Evolutionary conservation across 2,329 filamentous ascomycete species (phyloP).

Genomic region (Dothidotthia symphoricarpi): DNA sequence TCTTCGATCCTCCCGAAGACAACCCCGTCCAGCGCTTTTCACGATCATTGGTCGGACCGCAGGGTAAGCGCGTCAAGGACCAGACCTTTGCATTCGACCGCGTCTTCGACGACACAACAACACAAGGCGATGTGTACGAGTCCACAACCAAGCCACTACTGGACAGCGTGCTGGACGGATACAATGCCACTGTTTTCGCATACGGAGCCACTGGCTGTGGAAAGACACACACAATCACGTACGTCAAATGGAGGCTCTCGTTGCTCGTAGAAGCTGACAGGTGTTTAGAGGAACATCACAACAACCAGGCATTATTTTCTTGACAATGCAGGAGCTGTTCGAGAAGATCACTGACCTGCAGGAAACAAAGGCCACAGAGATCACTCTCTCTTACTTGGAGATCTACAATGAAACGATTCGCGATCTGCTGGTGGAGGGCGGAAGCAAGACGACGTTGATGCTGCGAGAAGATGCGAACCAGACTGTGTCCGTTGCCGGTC

Average conservation of each 20-base stretch:
- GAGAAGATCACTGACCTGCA: conserved; percentile 88
- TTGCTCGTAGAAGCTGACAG: conserved; percentile 34
- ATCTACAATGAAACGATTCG: conserved; percentile 99
- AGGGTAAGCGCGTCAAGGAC: conserved; percentile 92
- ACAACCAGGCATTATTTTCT: conserved; percentile 94
- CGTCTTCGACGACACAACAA: conserved; percentile 93
- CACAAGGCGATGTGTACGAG: conserved; percentile 92
- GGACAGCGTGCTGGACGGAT: conserved; percentile 92
- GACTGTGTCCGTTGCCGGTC: conserved; percentile 82
- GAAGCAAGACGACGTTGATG: conserved; percentile 81
- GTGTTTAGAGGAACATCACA: conserved; percentile 68
- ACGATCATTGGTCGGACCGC: conserved; percentile 66
- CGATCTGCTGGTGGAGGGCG: conserved; percentile 83
- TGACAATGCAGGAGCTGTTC: conserved; percentile 98
- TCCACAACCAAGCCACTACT: conserved; percentile 84
- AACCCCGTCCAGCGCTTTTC: conserved; percentile 87
- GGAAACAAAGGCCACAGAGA: conserved; percentile 82
- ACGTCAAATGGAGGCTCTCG: conserved; percentile 38
- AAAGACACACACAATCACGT: conserved; percentile 91
- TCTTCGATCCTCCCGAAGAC: conserved; percentile 96
- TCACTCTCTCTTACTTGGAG: conserved; percentile 92
- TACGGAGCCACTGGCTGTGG: conserved; percentile 97
- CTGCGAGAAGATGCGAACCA: conserved; percentile 93
- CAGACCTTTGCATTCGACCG: conserved; percentile 96
- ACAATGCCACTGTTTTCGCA: conserved; percentile 98